Evolutionary conservation across 129 eudicot species (phyloP).

Genomic region (Chrysanthemum makinoi): DNA sequence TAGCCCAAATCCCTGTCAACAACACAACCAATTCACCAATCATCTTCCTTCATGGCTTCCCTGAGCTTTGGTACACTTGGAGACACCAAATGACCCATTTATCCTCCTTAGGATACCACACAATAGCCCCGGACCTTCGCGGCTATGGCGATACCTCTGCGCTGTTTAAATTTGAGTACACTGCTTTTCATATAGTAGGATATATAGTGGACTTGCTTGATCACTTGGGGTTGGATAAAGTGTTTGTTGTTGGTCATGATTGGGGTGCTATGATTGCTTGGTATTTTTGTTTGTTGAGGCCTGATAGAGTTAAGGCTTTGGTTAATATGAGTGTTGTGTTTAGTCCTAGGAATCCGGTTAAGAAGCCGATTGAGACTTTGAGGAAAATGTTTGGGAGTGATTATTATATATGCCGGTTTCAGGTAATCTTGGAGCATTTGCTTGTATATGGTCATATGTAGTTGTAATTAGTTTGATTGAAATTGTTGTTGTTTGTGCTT

Average conservation of each 20-base stretch:
- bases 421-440: background rate
- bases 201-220: conserved; percentile 8
- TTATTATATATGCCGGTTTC: background rate
- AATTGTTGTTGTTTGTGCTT: too few relatives aligned
- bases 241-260: conserved; percentile 14
- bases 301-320: background rate
- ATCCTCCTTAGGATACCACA: conserved; percentile 2
- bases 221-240: background rate
- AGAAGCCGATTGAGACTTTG: conserved; percentile 3
- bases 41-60: conserved; percentile 12
- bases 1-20: background rate
- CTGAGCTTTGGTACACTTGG: conserved; percentile 22
- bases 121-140: conserved; percentile 5
- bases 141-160: background rate
- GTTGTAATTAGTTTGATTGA: too few relatives aligned
- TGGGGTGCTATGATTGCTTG: conserved; percentile 7
- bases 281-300: conserved; percentile 2
- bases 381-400: background rate
- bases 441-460: too few relatives aligned
- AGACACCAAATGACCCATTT: conserved; percentile 17
- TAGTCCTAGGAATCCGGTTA: conserved; percentile 2
- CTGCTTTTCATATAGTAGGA: background rate
- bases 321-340: conserved; percentile 18
- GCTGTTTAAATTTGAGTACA: background rate
- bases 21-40: background rate